phyloP scores from a whole-genome alignment of 495 filamentous ascomycete genomes.

The Saxophila tyrrhenica region DNA sequence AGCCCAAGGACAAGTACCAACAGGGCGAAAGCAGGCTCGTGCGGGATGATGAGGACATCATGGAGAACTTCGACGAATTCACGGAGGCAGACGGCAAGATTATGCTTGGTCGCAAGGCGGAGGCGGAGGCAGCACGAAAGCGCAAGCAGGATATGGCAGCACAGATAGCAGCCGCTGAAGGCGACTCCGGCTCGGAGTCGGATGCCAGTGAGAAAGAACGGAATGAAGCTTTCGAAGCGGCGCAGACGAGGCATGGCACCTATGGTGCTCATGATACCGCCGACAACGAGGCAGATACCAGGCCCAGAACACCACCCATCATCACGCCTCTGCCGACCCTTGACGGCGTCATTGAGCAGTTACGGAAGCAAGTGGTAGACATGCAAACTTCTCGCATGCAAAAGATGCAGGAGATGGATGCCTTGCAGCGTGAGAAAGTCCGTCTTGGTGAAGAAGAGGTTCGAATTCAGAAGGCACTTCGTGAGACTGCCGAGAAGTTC shows the following conservation, averaged over 20 bases:
- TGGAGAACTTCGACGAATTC: constrained; percentile 88
- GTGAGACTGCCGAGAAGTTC: constrained; percentile 73
- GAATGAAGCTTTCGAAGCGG: constrained; percentile 73
- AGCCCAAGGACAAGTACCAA: constrained; percentile 35
- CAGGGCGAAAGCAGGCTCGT: constrained; percentile 63
- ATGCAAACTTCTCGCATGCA: constrained; percentile 45
- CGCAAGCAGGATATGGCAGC: constrained; percentile 70
- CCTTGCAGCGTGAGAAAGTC: constrained; percentile 50
- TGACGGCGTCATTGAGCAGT: constrained; percentile 36
- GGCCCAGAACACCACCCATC: constrained; percentile 42
- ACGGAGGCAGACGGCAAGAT: constrained; percentile 67
- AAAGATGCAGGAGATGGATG: constrained; percentile 48
- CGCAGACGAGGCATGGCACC: constrained; percentile 65
- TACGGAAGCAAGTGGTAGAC: constrained; percentile 41
- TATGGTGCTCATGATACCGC: constrained; percentile 35
- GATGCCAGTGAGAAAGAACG: constrained; percentile 75
- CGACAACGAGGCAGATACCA: constrained; percentile 24
- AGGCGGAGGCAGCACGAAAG: constrained; percentile 56
- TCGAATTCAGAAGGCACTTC: constrained; percentile 70
- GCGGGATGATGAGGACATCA: constrained; percentile 83
- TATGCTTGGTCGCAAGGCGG: constrained; percentile 65
- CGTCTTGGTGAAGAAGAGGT: constrained; percentile 63
- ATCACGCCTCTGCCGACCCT: constrained; percentile 48
- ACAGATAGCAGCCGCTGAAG: constrained; percentile 72
- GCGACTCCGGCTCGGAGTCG: constrained; percentile 32